Conservation (phyloP, 2,329 filamentous ascomycete genomes). For the Colletotrichum neosansevieriae region DNA sequence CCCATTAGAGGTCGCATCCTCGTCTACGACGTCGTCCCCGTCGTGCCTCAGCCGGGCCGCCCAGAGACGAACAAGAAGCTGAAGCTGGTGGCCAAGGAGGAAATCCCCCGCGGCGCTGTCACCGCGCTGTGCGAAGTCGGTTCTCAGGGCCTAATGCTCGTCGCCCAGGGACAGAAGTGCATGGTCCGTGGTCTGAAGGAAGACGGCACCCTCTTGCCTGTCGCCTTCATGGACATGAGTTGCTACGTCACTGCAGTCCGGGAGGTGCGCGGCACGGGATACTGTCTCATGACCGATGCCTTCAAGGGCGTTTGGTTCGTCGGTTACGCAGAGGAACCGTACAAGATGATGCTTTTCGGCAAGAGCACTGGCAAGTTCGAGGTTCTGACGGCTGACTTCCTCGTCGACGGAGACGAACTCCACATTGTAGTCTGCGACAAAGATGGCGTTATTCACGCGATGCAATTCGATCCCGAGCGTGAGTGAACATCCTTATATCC, state of each 20-base stretch:
- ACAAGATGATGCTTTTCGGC: conserved; percentile 92
- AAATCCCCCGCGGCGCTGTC: conserved; percentile 90
- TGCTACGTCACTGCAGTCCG: conserved; percentile 91
- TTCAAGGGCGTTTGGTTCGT: conserved; percentile 97
- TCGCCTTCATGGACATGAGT: conserved; percentile 98
- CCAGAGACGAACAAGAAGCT: conserved; percentile 89
- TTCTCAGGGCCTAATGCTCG: conserved; percentile 87
- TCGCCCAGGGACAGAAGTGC: conserved; percentile 95
- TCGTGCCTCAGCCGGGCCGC: conserved; percentile 87
- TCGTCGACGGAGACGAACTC: conserved; percentile 86
- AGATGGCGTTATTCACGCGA: conserved; percentile 86
- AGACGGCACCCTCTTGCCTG: conserved; percentile 89
- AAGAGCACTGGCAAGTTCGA: conserved; percentile 85
- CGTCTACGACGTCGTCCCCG: conserved; percentile 90
- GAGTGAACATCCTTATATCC: conserved; percentile 52
- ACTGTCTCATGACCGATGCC: conserved; percentile 89
- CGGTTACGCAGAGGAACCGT: conserved; percentile 96
- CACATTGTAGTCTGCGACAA: conserved; percentile 87
- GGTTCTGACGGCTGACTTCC: conserved; percentile 84
- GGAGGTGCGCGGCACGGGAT: conserved; percentile 83
- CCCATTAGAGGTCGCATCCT: conserved; percentile 87
- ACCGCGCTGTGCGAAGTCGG: conserved; percentile 88
- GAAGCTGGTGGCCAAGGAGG: conserved; percentile 88
- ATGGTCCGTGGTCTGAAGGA: conserved; percentile 97
- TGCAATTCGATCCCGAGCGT: conserved; percentile 97